phyloP scores from a whole-genome alignment of 768 basidiomycete genomes.

The Cystofilobasidium bisporidii region DNA sequence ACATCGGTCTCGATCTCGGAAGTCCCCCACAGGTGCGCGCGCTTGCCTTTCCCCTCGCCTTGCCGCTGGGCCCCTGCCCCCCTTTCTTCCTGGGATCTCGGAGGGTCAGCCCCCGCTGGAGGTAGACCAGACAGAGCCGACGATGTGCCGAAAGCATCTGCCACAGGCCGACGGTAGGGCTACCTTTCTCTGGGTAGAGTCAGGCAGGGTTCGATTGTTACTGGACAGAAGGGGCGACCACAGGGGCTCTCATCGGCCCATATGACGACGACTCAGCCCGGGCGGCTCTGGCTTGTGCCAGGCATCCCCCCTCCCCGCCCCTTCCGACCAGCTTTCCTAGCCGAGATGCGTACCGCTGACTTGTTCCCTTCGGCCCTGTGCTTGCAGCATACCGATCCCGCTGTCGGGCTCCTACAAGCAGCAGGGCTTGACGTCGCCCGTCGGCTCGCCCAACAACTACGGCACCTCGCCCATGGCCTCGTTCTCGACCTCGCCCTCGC shows the following conservation, averaged over 20 bases:
- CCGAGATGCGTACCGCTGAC: not conserved
- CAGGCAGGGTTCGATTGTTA: too few relatives aligned
- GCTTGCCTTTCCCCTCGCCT: not conserved
- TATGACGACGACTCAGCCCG: too few relatives aligned
- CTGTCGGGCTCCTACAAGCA: conserved; percentile 16
- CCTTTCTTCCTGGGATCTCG: too few relatives aligned
- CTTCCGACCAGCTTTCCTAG: not conserved
- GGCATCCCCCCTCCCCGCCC: not conserved
- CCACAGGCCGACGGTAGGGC: too few relatives aligned
- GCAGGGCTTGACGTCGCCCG: conserved; percentile 32
- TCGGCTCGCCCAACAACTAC: conserved; percentile 34
- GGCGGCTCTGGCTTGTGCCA: too few relatives aligned
- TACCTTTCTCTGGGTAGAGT: too few relatives aligned
- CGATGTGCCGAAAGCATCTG: too few relatives aligned
- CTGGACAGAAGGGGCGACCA: too few relatives aligned
- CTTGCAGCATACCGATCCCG: conserved; percentile 39
- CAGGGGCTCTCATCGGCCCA: too few relatives aligned
- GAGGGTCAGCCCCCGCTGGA: too few relatives aligned
- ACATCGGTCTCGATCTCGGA: conserved; percentile 39
- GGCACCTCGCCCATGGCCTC: conserved; percentile 34
- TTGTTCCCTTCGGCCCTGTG: not conserved
- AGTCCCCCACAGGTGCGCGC: conserved; percentile 37
- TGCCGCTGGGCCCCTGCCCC: too few relatives aligned
- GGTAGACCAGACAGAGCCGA: too few relatives aligned
- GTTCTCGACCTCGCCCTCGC: conserved; percentile 28